These are phyloP conservation scores for Rhodotorula paludigena DNA, from an alignment of 768 basidiomycete species.

Conservation along the genomic window DNA sequence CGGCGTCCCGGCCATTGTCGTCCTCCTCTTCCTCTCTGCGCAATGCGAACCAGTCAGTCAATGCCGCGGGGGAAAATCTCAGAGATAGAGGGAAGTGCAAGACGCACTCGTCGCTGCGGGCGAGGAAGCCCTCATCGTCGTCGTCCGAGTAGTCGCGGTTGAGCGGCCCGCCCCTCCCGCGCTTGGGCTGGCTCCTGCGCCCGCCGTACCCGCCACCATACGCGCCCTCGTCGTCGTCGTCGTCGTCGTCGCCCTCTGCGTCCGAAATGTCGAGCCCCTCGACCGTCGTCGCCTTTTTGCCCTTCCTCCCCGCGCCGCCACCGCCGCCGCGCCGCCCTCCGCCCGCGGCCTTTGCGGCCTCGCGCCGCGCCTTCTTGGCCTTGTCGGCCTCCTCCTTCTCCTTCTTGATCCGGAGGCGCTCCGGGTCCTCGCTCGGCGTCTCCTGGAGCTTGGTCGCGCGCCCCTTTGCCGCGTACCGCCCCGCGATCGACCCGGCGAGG, in stretches of 20 bases:
- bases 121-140: conserved; percentile 36
- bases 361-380: conserved; percentile 34
- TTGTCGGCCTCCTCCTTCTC: conserved; percentile 25
- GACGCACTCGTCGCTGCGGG: conserved; percentile 29
- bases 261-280: conserved; percentile 17
- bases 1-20: conserved; percentile 8
- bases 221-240: not conserved
- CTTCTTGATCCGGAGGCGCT: not conserved
- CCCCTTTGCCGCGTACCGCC: conserved; percentile 64
- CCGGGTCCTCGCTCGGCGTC: not conserved
- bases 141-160: conserved; percentile 15
- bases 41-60: not conserved
- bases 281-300: conserved; percentile 27
- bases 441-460: conserved; percentile 65
- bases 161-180: conserved; percentile 5
- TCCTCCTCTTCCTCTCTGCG: conserved; percentile 19
- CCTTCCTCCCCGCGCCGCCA: not conserved
- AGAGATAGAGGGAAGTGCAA: no score
- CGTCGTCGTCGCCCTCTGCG: conserved; percentile 20
- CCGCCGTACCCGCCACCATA: not conserved
- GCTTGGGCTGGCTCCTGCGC: conserved; percentile 15
- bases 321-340: conserved; percentile 1
- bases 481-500: conserved; percentile 77
- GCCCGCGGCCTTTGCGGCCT: conserved; percentile 23
- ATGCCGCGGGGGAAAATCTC: not conserved